These are phyloP conservation scores for Pseudopithomyces maydicus DNA, from an alignment of 2,329 filamentous ascomycete species.

Conservation along the genomic window DNA sequence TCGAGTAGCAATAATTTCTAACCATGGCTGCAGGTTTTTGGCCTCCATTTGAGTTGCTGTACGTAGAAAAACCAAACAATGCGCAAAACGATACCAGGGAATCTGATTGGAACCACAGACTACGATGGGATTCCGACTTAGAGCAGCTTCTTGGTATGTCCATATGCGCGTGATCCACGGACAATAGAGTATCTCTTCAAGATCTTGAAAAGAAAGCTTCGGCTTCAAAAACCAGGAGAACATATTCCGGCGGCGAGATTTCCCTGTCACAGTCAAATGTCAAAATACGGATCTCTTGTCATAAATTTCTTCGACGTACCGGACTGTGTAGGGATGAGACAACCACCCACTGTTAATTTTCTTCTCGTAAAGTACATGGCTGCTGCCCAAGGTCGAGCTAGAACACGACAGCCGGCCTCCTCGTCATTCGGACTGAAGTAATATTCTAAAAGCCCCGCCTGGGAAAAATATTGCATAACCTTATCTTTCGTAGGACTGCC, in stretches of 20 bases:
- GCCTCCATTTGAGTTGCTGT: not conserved
- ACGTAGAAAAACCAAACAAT: not conserved
- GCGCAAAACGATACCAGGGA: not conserved
- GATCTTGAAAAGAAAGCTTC: not conserved
- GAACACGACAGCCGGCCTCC: too few relatives aligned
- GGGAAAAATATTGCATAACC: not conserved
- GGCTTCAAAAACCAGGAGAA: not conserved
- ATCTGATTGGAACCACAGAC: not conserved
- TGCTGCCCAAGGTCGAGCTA: too few relatives aligned
- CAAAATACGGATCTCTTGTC: too few relatives aligned
- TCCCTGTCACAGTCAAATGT: too few relatives aligned
- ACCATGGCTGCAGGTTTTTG: not conserved
- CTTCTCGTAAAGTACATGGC: too few relatives aligned
- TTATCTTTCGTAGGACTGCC: not conserved
- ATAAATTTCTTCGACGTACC: too few relatives aligned
- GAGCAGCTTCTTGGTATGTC: conserved; percentile 9
- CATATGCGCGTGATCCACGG: conserved; percentile 8
- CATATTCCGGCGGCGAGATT: not conserved
- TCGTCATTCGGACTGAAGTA: too few relatives aligned
- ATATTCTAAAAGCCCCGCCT: not conserved
- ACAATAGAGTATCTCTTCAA: not conserved
- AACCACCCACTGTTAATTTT: too few relatives aligned
- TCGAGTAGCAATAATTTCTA: not conserved
- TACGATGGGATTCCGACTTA: conserved; percentile 2
- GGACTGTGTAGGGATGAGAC: too few relatives aligned